Conservation (phyloP, 2,329 filamentous ascomycete genomes). For the Aspergillus intermedius region DNA sequence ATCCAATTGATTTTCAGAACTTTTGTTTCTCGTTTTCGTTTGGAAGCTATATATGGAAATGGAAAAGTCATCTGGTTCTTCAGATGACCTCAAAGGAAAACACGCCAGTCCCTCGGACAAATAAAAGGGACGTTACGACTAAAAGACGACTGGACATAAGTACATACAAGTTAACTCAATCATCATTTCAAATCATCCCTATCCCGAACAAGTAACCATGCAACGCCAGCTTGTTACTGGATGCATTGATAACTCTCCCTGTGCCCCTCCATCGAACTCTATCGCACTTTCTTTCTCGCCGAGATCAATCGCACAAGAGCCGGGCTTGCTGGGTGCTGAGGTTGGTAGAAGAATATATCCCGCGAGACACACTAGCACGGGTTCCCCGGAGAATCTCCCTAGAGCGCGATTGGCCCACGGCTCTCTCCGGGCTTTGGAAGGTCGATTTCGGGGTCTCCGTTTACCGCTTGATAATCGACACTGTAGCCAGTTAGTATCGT, state of each 20-base stretch:
- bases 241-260: slow-evolving; percentile 12
- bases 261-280: slow-evolving; percentile 5
- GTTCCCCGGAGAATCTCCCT: slow-evolving; percentile 4
- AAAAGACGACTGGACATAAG: not conserved
- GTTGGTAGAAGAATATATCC: slow-evolving; percentile 11
- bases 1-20: too few species aligned
- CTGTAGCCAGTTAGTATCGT: slow-evolving; percentile 33
- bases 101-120: not conserved
- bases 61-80: too few species aligned
- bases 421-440: slow-evolving; percentile 21
- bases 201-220: slow-evolving; percentile 11
- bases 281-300: slow-evolving; percentile 12
- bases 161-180: slow-evolving; percentile 8
- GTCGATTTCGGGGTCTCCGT: slow-evolving; percentile 12
- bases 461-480: slow-evolving; percentile 66
- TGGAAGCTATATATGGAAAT: too few species aligned
- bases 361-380: slow-evolving; percentile 11
- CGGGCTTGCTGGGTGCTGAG: slow-evolving; percentile 18
- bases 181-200: slow-evolving; percentile 6
- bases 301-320: slow-evolving; percentile 21
- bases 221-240: slow-evolving; percentile 13
- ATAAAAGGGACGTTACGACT: not conserved
- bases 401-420: slow-evolving; percentile 21
- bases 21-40: too few species aligned
- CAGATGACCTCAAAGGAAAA: not conserved